Evolutionary conservation across 306 rosid species (phyloP), one percentile per base, ranked within the genome.

Genomic region (Alnus rubra): DNA sequence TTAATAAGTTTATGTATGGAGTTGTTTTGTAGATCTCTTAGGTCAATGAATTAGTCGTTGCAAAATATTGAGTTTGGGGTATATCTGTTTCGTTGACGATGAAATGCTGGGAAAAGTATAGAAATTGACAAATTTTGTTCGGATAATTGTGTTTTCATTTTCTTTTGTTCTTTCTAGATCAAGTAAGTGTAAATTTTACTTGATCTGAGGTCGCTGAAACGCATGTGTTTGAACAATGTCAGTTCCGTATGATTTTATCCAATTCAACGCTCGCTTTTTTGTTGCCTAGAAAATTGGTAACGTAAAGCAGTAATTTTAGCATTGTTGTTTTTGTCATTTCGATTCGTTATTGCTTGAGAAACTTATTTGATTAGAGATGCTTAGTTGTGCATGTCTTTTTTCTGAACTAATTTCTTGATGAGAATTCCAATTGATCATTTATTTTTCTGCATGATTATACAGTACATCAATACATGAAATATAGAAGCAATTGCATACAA

Each of bases 21-120:
- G 8, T 69, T 63, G 15, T 37, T 79, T 74, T 39, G 3, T 23
- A 49, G 81, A 80, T 84, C 85, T 80, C 4, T 44, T 15, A 0
- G 7, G 54, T 78, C 19, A 11, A 15, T 11, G 48, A 31, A 16
- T 67, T 42, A 18, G 30, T 39, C 12, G 13, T 44, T 67, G 72
- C 18, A 23, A 62, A 28, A 4, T 31, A 2, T 39, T 16, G 12
- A 7, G 51, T 42, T 18, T 39, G 48, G 3, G 3, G 11, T 28
- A n/a, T 4, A 39, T 15, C 28, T 15, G 35, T 77, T 77, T 19
- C 52, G 7, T 19, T 71, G 5, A 15, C 39, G 1, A 23, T 47
- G 1, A 39, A 44, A 31, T 68, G 55, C 2, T 0, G 53, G 53
- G 37, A 58, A 35, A 67, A 42, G 33, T 0, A 68, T 3, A 42